Base-by-base conservation (phyloP, 371 early-diverging fungal genomes). In the Choanephora cucurbitarum region DNA sequence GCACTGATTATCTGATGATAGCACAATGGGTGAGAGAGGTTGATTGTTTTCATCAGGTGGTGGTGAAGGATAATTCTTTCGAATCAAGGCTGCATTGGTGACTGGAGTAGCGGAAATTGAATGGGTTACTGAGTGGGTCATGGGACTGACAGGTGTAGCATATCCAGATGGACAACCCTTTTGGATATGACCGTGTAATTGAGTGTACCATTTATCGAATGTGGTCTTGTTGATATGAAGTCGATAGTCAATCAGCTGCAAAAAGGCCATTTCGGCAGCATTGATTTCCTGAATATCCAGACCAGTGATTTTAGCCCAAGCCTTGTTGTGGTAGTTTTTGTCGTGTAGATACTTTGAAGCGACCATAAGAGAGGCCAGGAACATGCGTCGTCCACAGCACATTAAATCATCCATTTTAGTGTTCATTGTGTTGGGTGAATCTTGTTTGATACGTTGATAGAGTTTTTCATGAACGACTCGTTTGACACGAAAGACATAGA, bases 331-430 rank as follows among this genome's bases (percentile, higher is more conserved):
- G 57, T 86, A 87, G 55, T 89, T 82, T 58, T 83, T 82, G 63
- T 90, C 90, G 47, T 80, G 80, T 43, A 88, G 75, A 54, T 87
- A 90, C 60, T 90, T 90, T 43, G 85, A 83, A 5, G 90, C 86
- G 19, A 86, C 76, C 71, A 89, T 85, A 6, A 89, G 62, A 0
- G 89, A 81, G 8, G 87, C 88, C 31, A 88, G 60, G 65, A 86
- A 90, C 75, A 88, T 88, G 57, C 89, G 81, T 48, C 88, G 77
- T 13, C 87, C 88, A 51, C 89, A 88, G 57, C 77, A 74, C 49
- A 85, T 80, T 31, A 82, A 58, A 22, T 83, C 66, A 32, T 60
- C 66, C 55, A 49, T 43, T 23, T 42, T 44, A 21, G 39, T 62
- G 48, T 34, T 21, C 42, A 22, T 58, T 3, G 3, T 28, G 32